These are phyloP conservation scores for Fusarium ambrosium DNA, from an alignment of 2,329 filamentous ascomycete species.

Conservation along the genomic window DNA sequence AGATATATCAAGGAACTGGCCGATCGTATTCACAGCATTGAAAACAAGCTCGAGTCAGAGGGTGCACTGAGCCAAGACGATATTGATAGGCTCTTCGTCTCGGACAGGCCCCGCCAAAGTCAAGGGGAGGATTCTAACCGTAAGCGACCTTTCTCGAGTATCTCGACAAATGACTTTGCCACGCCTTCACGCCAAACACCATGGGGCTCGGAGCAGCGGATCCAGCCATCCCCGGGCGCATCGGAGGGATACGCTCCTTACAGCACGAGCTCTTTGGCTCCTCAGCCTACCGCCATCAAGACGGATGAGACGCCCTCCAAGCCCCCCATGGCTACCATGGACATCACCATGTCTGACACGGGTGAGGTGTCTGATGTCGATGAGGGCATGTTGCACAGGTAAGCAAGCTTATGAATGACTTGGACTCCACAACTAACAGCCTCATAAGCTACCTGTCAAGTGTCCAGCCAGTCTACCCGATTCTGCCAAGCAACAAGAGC, in stretches of 20 bases:
- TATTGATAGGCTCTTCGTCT: slow-evolving; percentile 59
- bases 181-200: slow-evolving; percentile 59
- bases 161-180: slow-evolving; percentile 57
- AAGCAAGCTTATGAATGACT: slow-evolving; percentile 36
- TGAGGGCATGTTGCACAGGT: slow-evolving; percentile 62
- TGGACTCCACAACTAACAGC: slow-evolving; percentile 19
- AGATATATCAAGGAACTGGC: slow-evolving; percentile 94
- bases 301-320: slow-evolving; percentile 54
- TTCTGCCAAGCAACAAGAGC: slow-evolving; percentile 70
- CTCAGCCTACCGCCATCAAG: slow-evolving; percentile 59
- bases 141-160: slow-evolving; percentile 65
- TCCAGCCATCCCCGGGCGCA: slow-evolving; percentile 57
- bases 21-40: slow-evolving; percentile 85
- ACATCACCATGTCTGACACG: slow-evolving; percentile 52
- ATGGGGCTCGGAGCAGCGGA: slow-evolving; percentile 64
- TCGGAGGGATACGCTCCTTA: slow-evolving; percentile 53
- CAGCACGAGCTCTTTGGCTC: slow-evolving; percentile 59
- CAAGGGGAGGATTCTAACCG: slow-evolving; percentile 50
- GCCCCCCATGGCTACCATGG: slow-evolving; percentile 52
- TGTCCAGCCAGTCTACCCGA: slow-evolving; percentile 76
- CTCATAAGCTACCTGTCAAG: slow-evolving; percentile 71
- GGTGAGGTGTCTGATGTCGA: slow-evolving; percentile 56
- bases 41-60: slow-evolving; percentile 78
- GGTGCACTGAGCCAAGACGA: slow-evolving; percentile 58
- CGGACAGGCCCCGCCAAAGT: slow-evolving; percentile 52